Base-by-base conservation (phyloP, 768 basidiomycete genomes). In the Asterophora lycoperdoides region DNA sequence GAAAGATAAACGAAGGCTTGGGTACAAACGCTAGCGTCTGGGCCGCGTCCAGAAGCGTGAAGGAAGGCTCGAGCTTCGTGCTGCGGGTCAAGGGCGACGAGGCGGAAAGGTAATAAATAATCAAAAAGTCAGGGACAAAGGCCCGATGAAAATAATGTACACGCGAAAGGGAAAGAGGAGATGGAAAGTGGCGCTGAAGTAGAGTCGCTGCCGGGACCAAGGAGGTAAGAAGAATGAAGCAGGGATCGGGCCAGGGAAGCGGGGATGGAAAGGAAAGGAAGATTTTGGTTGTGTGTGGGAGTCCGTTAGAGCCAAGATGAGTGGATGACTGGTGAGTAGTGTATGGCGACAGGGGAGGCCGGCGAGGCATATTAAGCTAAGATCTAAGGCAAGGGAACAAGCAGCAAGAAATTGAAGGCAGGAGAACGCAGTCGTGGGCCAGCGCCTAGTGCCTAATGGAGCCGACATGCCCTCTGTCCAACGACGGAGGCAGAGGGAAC, bases 401-500 rank as follows among this genome's bases (percentile, higher is more conserved):
- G 36, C 23, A 23, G 23, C 23, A 23, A 23, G 23, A 30, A 48
- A 15, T 40, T 28, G 44, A 47, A 19, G 41, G n/a, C 43, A 45
- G 43, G 36, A 38, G 45, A 28, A 23, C 37, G 28, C 3, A 29
- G 30, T 29, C 46, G 28, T 37, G 37, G 23, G 20, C 29, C 23
- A 35, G 13, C 15, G 30, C 17, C 15, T 28, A 29, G 41, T 15
- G 39, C 29, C 49, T 39, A 55, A 34, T 15, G 48, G 39, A 37
- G 35, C 28, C 51, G 20, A 41, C 30, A 46, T 52, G 41, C 45
- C 32, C 20, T 36, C 41, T 34, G 18, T 51, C 49, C 40, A 35
- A 41, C 14, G 44, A 57, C 14, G 74, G 74, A 18, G 75, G 73
- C 11, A 70, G 58, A 5, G 73, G 72, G 64, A 74, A 74, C 17